Base-by-base conservation (phyloP, 2,329 filamentous ascomycete species). In the Penicillium frequentans region DNA sequence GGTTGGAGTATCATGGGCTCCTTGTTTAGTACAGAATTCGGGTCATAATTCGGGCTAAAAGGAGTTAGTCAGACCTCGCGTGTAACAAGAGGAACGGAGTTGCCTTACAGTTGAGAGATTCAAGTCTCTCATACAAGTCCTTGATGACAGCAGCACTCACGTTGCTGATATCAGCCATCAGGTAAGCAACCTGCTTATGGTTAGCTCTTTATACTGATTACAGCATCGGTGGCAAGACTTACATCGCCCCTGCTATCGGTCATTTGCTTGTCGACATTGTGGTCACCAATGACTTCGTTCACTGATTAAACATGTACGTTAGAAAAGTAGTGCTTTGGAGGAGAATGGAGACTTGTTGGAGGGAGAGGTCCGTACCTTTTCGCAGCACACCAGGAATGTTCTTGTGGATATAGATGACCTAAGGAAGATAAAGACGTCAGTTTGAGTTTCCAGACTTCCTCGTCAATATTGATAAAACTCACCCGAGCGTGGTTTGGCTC, bases 211-310 rank as follows among this genome's bases (percentile, higher is more conserved):
- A 6, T 19, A 16, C 4, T 23, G 11, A 14, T 31, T 37, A 29
- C 10, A 3, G 19, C 29, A 6, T 24, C 4, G 16, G 16, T 29
- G 14, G 26, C 21, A 31, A 29, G 24, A 70, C 83, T 63, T 77
- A 90, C 88, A 73, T 98, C 93, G 66, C 92, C 93, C 79, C 89
- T 89, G 77, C 90, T 96, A 75, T 98, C 95, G 50, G 91, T 95
- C 81, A 96, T 98, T 79, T 99, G 95, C 83, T 98, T 98, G 80
- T 97, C 93, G 67, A 99, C 93, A 75, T 99, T 99, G 81, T 99
- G 93, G 70, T 96, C 88, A 44, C 90, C 90, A 48, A 99, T 84
- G 61, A 98, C 91, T 70, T 95, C 90, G 81, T 99, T 99, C 64
- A 99, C 95, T 88, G 13, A 27, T 19, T 27, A 14, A 19, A 47